Conservation (phyloP, 2,329 filamentous ascomycete species). For the Colletotrichum shisoi region DNA sequence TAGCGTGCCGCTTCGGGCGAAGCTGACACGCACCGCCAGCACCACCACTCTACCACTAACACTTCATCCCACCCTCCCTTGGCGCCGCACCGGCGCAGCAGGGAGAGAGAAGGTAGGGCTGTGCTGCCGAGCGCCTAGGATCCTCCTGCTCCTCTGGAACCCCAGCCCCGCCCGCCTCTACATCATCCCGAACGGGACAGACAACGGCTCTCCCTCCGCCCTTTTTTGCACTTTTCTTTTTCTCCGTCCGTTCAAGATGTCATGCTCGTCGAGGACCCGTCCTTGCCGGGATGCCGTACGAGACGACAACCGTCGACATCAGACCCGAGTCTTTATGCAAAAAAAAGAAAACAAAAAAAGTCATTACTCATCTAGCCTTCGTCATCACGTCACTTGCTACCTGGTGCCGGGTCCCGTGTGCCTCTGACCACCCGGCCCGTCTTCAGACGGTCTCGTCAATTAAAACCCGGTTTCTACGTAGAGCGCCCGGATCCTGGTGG, state of each 20-base stretch:
- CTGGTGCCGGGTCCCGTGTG: not conserved
- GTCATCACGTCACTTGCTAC: not conserved
- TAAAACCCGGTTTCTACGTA: not conserved
- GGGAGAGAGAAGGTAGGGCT: slow-evolving; percentile 22
- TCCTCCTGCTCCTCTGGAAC: not conserved
- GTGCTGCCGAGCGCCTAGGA: slow-evolving; percentile 12
- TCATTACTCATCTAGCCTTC: slow-evolving; percentile 4
- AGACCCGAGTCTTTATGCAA: slow-evolving; percentile 20
- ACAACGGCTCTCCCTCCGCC: slow-evolving; percentile 10
- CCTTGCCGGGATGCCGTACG: not conserved
- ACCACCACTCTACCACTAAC: not conserved
- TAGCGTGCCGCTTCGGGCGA: slow-evolving; percentile 13
- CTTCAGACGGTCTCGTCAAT: slow-evolving; percentile 9
- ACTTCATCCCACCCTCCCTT: not conserved
- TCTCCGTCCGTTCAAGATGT: not conserved
- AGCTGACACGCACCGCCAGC: slow-evolving; percentile 20
- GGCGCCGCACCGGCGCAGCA: slow-evolving; percentile 15
- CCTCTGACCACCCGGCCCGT: slow-evolving; percentile 8
- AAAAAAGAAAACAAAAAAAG: no score
- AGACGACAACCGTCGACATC: slow-evolving; percentile 14
- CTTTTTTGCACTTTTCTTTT: not conserved
- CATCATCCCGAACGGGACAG: slow-evolving; percentile 22
- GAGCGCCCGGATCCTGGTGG: not conserved
- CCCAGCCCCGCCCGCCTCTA: not conserved
- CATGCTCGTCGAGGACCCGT: not conserved